phyloP scores from a whole-genome alignment of 2,329 filamentous ascomycete genomes.

The Talaromyces sp. region DNA sequence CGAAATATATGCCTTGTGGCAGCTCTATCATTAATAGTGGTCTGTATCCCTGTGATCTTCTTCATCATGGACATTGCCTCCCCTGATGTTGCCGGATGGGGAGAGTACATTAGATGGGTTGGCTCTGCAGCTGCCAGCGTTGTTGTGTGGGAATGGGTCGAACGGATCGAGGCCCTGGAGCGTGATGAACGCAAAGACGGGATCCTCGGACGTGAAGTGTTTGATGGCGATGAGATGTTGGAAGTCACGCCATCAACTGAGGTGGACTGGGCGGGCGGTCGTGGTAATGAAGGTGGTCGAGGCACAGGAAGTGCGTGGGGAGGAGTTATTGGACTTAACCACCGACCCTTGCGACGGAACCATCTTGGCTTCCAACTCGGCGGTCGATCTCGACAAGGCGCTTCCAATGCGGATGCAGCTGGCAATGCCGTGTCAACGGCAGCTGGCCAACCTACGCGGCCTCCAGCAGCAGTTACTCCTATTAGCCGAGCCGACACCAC shows the following conservation, averaged over 20 bases:
- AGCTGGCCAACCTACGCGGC: constrained; percentile 32
- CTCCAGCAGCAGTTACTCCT: constrained; percentile 49
- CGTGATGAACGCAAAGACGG: constrained; percentile 91
- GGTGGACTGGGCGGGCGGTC: constrained; percentile 43
- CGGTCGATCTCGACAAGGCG: constrained; percentile 15
- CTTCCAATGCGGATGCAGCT: constrained; percentile 8
- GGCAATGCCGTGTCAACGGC: constrained; percentile 11
- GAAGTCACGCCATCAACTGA: constrained; percentile 60
- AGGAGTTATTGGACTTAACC: constrained; percentile 29
- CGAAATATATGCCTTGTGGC: constrained; percentile 81
- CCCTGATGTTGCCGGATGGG: constrained; percentile 82
- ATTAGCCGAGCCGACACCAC: constrained; percentile 57
- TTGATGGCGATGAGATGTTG: constrained; percentile 90
- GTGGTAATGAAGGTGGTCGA: constrained; percentile 25
- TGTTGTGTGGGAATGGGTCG: constrained; percentile 98
- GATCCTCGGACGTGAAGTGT: constrained; percentile 82
- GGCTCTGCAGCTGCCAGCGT: constrained; percentile 89
- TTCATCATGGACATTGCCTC: constrained; percentile 88
- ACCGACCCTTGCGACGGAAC: constrained; percentile 31
- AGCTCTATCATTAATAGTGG: constrained; percentile 69
- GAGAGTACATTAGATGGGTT: constrained; percentile 95
- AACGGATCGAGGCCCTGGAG: constrained; percentile 86
- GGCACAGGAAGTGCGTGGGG: constrained; percentile 34
- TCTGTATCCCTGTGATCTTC: constrained; percentile 85
- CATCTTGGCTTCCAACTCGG: constrained; percentile 24